phyloP scores from a whole-genome alignment of 1,284 basidiomycete genomes.

The Trichosporon faecale region DNA sequence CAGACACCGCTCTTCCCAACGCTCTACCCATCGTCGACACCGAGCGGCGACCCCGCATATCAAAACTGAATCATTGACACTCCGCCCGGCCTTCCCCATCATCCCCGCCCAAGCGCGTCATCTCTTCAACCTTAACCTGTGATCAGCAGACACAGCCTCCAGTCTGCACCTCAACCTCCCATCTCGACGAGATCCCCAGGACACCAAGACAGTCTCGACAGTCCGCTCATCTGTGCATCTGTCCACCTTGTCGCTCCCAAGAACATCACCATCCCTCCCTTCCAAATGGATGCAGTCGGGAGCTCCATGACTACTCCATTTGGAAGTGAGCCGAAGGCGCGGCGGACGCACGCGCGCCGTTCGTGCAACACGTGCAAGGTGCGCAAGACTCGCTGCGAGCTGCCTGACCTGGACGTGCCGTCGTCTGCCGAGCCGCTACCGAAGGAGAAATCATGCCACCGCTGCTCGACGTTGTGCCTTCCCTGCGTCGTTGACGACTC shows the following conservation, averaged over 20 bases:
- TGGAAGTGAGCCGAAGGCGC: conserved; percentile 29
- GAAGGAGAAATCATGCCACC: conserved; percentile 43
- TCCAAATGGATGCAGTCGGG: conserved; percentile 11
- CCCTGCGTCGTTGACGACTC: conserved; percentile 48
- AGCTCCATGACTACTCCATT: not conserved
- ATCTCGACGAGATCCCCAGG: not conserved
- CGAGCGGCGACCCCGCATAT: not conserved
- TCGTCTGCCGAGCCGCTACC: conserved; percentile 36
- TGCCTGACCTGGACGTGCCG: conserved; percentile 46
- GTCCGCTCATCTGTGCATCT: not conserved
- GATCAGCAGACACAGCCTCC: not conserved
- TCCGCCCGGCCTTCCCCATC: not conserved
- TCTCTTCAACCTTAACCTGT: not conserved
- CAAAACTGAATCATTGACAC: not conserved
- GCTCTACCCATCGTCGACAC: not conserved
- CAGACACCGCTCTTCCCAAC: not conserved
- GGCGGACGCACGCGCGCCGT: conserved; percentile 46
- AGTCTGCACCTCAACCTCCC: not conserved
- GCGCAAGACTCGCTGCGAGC: conserved; percentile 48
- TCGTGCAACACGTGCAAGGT: conserved; percentile 49
- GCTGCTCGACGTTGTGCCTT: conserved; percentile 41
- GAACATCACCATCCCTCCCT: not conserved
- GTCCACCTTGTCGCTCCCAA: not conserved
- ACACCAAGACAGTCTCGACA: too few species aligned
- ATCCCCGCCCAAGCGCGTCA: not conserved